Base-by-base conservation (phyloP, 495 filamentous ascomycete species). In the Xylaria sp. region DNA sequence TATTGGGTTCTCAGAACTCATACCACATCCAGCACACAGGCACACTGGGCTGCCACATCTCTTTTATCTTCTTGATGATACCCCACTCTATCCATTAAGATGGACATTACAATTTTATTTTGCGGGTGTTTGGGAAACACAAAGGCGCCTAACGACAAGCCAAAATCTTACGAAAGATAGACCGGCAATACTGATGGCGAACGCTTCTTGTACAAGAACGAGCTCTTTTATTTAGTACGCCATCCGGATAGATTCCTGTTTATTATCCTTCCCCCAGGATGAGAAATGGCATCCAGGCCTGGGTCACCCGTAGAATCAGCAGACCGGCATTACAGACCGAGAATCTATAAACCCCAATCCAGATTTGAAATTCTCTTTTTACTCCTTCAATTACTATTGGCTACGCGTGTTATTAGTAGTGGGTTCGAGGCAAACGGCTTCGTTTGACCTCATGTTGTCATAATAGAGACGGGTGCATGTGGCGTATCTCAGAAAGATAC, bases 31-130 rank as follows among this genome's bases (percentile, higher is more conserved):
- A 57, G 64, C 65, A 68, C 41, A 61, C 41, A 41, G 67, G 67
- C 53, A n/a, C 37, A 68, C 29, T 0, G 19, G 35, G 43, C 29
- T 37, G 52, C 67, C 52, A 48, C 8, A 24, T 68, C 53, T 58
- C 57, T 44, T 61, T 69, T 61, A 31, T 61, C 41, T 52, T 17
- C 31, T 40, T 46, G 24, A 62, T 69, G 57, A 69, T 69, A 61
- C 67, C 67, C 64, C 67, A 19, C 6, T 50, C 26, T 19, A 26
- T 62, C 41, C 29, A 3, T 41, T 3, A 37, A 29, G 57, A 61
- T 69, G 53, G 57, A 26, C 5, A 61, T 52, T 48, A 26, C 40
- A 61, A 33, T 24, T 48, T 31, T 3, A 37, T 52, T 69, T 35
- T 6, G 21, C 21, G 40, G 8, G 15, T 55, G 35, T 35, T 43